These are phyloP conservation scores for Drechslerella coelobrocha DNA, from an alignment of 2,329 filamentous ascomycete genomes.

Conservation along the genomic window DNA sequence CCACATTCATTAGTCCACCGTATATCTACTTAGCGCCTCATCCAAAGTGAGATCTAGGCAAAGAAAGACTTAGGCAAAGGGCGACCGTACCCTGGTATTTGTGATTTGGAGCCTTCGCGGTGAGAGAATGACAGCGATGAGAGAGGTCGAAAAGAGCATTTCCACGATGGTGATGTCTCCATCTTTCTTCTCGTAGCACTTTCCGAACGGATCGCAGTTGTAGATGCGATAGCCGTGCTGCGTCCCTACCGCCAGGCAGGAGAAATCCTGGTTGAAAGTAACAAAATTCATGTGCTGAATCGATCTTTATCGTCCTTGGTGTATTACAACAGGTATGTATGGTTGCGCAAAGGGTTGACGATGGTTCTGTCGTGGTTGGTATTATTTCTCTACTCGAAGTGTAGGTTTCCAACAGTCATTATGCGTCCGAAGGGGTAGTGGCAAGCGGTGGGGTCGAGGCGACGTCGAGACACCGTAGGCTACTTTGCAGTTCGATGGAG, in stretches of 20 bases:
- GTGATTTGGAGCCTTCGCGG: constrained; percentile 92
- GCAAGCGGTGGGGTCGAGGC: neutral
- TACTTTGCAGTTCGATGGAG: neutral
- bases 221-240: constrained; percentile 95
- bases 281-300: constrained; percentile 81
- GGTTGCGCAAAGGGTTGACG: neutral
- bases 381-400: neutral
- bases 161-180: constrained; percentile 95
- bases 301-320: constrained; percentile 8
- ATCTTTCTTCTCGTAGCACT: constrained; percentile 92
- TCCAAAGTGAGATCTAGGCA: too few species aligned
- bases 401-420: neutral
- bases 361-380: neutral
- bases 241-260: constrained; percentile 92
- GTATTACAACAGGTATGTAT: neutral
- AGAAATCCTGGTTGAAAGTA: constrained; percentile 99
- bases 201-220: constrained; percentile 93
- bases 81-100: constrained; percentile 81
- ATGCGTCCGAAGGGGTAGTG: neutral
- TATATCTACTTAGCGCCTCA: too few species aligned
- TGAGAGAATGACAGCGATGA: constrained; percentile 91
- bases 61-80: too few species aligned
- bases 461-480: too few species aligned
- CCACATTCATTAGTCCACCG: too few species aligned
- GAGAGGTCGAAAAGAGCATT: constrained; percentile 97